phyloP scores from a whole-genome alignment of 371 early-diverging fungal species.

The Mortierella sp. region DNA sequence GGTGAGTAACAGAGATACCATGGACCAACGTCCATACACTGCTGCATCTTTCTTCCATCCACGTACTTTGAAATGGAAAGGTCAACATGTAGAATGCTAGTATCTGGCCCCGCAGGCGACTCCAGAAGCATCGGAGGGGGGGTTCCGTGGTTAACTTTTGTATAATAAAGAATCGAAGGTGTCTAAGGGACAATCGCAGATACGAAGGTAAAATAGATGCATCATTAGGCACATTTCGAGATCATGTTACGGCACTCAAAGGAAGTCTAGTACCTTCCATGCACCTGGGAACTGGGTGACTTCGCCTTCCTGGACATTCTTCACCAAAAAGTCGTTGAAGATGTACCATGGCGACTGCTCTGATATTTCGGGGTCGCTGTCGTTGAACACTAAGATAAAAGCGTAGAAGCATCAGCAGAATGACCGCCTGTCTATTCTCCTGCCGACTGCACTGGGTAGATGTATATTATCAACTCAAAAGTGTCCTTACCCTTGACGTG shows the following conservation, averaged over 20 bases:
- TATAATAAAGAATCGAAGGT: slow-evolving; percentile 81
- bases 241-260: neutral
- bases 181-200: slow-evolving; percentile 45
- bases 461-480: neutral
- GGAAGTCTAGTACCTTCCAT: slow-evolving; percentile 76
- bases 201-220: no score
- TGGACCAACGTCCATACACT: neutral
- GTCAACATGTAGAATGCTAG: slow-evolving; percentile 31
- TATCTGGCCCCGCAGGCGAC: slow-evolving; percentile 19
- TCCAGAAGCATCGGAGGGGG: slow-evolving; percentile 54
- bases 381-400: slow-evolving; percentile 30
- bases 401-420: no score
- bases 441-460: no score
- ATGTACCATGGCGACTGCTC: slow-evolving; percentile 80
- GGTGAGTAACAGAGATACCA: no score
- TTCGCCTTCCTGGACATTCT: slow-evolving; percentile 75
- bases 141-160: slow-evolving; percentile 61
- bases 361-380: slow-evolving; percentile 48
- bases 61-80: slow-evolving; percentile 26
- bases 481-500: slow-evolving; percentile 69
- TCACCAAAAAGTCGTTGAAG: slow-evolving; percentile 95
- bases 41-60: neutral
- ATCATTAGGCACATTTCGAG: no score
- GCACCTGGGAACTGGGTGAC: slow-evolving; percentile 72
- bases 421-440: no score